Conservation (phyloP, 768 basidiomycete species). For the Rhizopogon rudus region DNA sequence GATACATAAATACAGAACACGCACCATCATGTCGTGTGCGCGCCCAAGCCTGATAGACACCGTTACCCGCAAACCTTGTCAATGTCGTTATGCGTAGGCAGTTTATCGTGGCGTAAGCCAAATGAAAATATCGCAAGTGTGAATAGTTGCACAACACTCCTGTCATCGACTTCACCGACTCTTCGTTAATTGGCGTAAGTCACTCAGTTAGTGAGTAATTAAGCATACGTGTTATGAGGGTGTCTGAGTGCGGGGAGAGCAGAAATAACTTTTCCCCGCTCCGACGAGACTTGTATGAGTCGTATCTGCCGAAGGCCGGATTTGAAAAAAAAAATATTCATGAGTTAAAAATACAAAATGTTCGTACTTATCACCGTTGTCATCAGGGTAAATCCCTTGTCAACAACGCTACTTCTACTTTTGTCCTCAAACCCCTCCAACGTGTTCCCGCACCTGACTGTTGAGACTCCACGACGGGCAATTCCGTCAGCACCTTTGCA, state of each 20-base stretch:
- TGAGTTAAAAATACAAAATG: not conserved
- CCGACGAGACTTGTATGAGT: no score
- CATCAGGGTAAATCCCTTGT: not conserved
- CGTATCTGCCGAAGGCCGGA: not conserved
- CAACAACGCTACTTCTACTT: slow-evolving; percentile 48
- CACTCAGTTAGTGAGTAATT: not conserved
- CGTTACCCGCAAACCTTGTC: not conserved
- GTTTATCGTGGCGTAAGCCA: not conserved
- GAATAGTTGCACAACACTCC: not conserved
- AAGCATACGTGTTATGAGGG: not conserved
- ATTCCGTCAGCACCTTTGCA: slow-evolving; percentile 59
- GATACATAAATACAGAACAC: not conserved
- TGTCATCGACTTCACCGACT: no score
- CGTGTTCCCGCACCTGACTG: slow-evolving; percentile 63
- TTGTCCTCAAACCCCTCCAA: slow-evolving; percentile 80
- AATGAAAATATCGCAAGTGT: not conserved
- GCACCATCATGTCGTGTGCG: not conserved
- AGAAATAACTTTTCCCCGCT: not conserved
- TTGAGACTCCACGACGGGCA: slow-evolving; percentile 56
- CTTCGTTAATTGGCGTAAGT: not conserved
- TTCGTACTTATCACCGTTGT: not conserved
- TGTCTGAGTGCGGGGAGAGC: not conserved
- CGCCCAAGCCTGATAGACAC: no score
- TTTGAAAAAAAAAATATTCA: not conserved
- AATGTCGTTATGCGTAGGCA: no score